A percentile compares a stretch with the other conserved stretches of the same genome.
These are phyloP conservation scores for Xylaria polymorpha DNA, from an alignment of 2,329 filamentous ascomycete species.

Conservation along the genomic window DNA sequence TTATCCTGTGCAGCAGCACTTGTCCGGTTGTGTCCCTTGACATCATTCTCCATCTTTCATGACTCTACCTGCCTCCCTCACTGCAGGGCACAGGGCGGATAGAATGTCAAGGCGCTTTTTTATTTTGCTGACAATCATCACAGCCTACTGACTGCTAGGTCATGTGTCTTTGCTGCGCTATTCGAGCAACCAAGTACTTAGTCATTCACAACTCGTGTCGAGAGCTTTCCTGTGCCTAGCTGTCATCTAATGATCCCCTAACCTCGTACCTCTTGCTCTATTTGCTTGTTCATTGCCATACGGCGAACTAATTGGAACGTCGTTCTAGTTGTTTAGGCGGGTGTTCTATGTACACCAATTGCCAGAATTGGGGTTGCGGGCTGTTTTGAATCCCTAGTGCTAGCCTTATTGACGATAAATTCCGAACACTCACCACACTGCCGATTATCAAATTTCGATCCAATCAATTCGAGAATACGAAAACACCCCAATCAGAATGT, in stretches of 20 bases:
- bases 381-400: not conserved
- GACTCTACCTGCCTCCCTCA: constrained; percentile 20
- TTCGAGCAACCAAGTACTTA: constrained; percentile 5
- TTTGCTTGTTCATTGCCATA: not conserved
- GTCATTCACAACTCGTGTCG: not conserved
- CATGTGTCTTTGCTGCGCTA: not conserved
- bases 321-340: not conserved
- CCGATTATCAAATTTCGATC: not conserved
- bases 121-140: not conserved
- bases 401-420: constrained; percentile 2
- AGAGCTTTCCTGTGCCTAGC: not conserved
- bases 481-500: constrained; percentile 38
- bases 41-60: constrained; percentile 41
- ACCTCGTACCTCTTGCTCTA: not conserved
- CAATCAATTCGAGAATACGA: not conserved
- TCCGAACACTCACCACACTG: not conserved
- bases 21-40: constrained; percentile 26
- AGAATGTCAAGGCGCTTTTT: constrained; percentile 1
- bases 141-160: not conserved
- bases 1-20: constrained; percentile 13
- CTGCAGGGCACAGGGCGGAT: constrained; percentile 3
- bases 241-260: not conserved
- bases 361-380: not conserved
- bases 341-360: constrained; percentile 1
- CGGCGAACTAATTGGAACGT: not conserved